A percentile compares a stretch with the other conserved stretches of the same genome.
These are phyloP conservation scores for Dysphania ambrosioides DNA, from an alignment of 148 eudicot species.

Conservation along the genomic window DNA sequence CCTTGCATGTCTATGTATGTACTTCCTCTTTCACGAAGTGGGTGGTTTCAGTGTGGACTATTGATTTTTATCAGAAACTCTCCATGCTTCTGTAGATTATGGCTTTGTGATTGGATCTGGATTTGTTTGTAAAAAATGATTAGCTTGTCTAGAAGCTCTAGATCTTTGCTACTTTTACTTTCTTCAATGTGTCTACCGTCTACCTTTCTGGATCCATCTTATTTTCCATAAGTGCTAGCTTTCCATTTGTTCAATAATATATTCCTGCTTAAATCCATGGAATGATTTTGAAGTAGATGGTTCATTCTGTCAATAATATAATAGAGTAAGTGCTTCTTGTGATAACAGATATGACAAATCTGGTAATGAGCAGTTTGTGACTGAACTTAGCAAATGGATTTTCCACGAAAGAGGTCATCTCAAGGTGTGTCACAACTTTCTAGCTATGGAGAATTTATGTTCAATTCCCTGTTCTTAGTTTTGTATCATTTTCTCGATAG, in stretches of 20 bases:
- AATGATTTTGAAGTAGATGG: neutral
- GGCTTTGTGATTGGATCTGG: neutral
- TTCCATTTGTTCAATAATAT: neutral
- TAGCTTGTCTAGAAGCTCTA: neutral
- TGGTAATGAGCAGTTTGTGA: slow-evolving; percentile 79
- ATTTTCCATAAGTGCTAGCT: neutral
- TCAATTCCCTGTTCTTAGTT: neutral
- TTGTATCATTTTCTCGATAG: neutral
- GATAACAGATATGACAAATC: slow-evolving; percentile 56
- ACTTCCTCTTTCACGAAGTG: neutral
- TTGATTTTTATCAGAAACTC: too few species aligned
- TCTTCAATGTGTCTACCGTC: neutral
- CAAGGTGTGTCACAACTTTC: slow-evolving; percentile 42
- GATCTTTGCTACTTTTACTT: neutral
- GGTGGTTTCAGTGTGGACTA: neutral
- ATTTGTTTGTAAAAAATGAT: neutral
- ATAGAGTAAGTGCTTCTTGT: slow-evolving; percentile 2
- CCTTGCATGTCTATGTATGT: neutral
- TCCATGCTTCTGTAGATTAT: neutral
- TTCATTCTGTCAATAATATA: neutral
- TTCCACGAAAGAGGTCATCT: slow-evolving; percentile 95
- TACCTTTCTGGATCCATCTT: neutral
- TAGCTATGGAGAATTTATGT: neutral
- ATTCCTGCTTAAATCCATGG: neutral
- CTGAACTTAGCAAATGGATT: slow-evolving; percentile 85